These are phyloP conservation scores for Alloascoidea hylecoeti DNA, from an alignment of 805 yeast genomes.

Conservation along the genomic window DNA sequence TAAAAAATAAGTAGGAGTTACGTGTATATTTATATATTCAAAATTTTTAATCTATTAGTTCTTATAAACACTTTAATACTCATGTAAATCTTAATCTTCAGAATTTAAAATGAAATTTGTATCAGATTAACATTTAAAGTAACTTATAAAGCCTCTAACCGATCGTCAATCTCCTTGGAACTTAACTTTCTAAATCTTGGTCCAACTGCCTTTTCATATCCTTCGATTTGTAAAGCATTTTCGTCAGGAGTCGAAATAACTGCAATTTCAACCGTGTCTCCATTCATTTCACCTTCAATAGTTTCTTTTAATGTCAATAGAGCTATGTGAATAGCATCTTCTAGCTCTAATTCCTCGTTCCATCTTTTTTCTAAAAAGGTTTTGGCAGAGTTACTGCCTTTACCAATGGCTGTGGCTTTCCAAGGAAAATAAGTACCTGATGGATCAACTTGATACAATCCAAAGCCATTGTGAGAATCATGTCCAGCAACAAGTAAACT, in stretches of 20 bases:
- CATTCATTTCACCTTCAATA: slow-evolving; percentile 95
- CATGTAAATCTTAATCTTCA: too few relatives aligned
- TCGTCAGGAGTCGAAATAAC: slow-evolving; percentile 77
- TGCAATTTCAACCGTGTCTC: slow-evolving; percentile 89
- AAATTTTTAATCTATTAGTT: too few relatives aligned
- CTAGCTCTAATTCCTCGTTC: slow-evolving; percentile 94
- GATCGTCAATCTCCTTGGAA: slow-evolving; percentile 88
- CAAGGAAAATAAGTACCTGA: slow-evolving; percentile 97
- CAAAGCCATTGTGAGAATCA: slow-evolving; percentile 65
- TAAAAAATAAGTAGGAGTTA: too few relatives aligned
- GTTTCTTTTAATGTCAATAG: slow-evolving; percentile 88
- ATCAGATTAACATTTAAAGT: too few relatives aligned
- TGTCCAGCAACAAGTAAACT: slow-evolving; percentile 88
- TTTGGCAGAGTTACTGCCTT: slow-evolving; percentile 91
- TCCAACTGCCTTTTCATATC: slow-evolving; percentile 64
- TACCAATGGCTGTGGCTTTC: slow-evolving; percentile 99
- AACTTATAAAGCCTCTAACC: slow-evolving; percentile 72
- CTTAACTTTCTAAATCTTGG: slow-evolving; percentile 81
- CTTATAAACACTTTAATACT: too few relatives aligned
- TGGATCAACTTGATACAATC: slow-evolving; percentile 94
- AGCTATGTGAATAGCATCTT: slow-evolving; percentile 96
- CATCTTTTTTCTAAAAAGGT: slow-evolving; percentile 95
- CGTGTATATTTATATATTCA: too few relatives aligned
- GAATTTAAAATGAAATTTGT: too few relatives aligned
- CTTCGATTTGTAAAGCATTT: slow-evolving; percentile 71